These are phyloP conservation scores for Fusarium albosuccineum DNA, from an alignment of 2,329 filamentous ascomycete genomes.

Conservation along the genomic window DNA sequence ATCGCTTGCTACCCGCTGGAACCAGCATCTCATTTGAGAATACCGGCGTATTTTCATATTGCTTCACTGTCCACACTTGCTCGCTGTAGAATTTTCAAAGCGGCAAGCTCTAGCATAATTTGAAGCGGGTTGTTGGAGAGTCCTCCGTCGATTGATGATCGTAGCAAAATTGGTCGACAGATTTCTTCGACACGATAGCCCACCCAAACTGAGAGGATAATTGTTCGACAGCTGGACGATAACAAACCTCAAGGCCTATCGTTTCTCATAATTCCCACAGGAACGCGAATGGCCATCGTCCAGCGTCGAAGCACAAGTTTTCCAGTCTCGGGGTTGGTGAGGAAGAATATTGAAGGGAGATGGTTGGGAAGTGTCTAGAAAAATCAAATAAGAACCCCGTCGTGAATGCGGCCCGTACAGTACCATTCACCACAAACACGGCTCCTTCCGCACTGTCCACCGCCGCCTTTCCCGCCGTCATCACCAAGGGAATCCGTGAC, in stretches of 20 bases:
- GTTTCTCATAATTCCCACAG: slow-evolving; percentile 26
- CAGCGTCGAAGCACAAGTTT: slow-evolving; percentile 1
- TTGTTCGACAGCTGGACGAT: slow-evolving; percentile 4
- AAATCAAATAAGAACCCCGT: slow-evolving; percentile 27
- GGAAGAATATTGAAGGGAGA: slow-evolving; percentile 4
- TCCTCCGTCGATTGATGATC: neutral
- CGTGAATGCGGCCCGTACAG: slow-evolving; percentile 35
- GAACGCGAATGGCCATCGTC: slow-evolving; percentile 15
- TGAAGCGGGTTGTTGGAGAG: slow-evolving; percentile 59
- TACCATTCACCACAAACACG: accelerated
- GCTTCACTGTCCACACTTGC: slow-evolving; percentile 80
- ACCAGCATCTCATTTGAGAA: slow-evolving; percentile 41
- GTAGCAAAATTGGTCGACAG: no score
- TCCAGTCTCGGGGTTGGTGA: slow-evolving; percentile 3
- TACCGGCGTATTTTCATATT: slow-evolving; percentile 61
- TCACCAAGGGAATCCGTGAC: slow-evolving; percentile 31
- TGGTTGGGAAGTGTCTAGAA: slow-evolving; percentile 10
- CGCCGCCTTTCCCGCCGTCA: slow-evolving; percentile 25
- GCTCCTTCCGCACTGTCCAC: slow-evolving; percentile 21
- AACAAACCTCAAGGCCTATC: slow-evolving; percentile 39
- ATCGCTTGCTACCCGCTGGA: slow-evolving; percentile 50
- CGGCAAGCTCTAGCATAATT: slow-evolving; percentile 77
- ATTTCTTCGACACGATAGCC: no score
- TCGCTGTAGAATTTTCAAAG: slow-evolving; percentile 65
- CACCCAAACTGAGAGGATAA: neutral